Conservation (phyloP, 2,329 filamentous ascomycete species). For the Davidsoniella australis region DNA sequence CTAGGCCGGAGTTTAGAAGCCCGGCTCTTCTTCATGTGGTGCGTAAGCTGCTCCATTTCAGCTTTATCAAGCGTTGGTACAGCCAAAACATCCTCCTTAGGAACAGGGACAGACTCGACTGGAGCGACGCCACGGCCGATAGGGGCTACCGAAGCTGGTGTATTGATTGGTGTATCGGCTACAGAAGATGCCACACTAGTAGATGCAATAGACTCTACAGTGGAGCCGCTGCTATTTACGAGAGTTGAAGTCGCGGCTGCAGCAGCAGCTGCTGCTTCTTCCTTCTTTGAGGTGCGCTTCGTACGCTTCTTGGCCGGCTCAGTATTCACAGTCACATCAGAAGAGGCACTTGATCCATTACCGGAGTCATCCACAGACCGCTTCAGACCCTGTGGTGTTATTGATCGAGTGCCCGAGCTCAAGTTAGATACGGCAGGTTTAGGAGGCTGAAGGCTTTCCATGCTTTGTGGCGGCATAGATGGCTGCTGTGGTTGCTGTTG, state of each 20-base stretch:
- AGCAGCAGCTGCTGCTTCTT: slow-evolving; percentile 20
- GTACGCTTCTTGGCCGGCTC: slow-evolving; percentile 23
- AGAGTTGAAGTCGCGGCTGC: background rate
- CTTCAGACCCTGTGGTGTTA: slow-evolving; percentile 14
- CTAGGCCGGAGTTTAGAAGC: slow-evolving; percentile 23
- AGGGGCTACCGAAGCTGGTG: background rate
- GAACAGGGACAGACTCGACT: background rate
- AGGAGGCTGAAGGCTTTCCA: background rate
- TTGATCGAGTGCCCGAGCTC: slow-evolving; percentile 14
- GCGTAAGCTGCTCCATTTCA: slow-evolving; percentile 18
- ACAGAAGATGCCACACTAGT: background rate
- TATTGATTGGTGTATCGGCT: background rate
- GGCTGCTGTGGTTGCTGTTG: slow-evolving; percentile 13
- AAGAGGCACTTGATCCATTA: slow-evolving; percentile 12
- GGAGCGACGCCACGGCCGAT: slow-evolving; percentile 12
- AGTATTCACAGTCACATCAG: slow-evolving; percentile 10
- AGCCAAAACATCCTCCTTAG: slow-evolving; percentile 20
- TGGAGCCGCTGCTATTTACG: background rate
- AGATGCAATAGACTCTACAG: background rate
- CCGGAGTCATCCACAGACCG: slow-evolving; percentile 15
- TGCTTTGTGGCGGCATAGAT: background rate
- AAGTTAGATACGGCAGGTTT: background rate
- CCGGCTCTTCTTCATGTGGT: slow-evolving; percentile 24
- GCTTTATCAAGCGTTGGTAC: slow-evolving; percentile 14
- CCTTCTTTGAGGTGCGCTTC: slow-evolving; percentile 21